These are phyloP conservation scores for Austropuccinia psidii DNA, from an alignment of 1,284 basidiomycete genomes.

Conservation along the genomic window DNA sequence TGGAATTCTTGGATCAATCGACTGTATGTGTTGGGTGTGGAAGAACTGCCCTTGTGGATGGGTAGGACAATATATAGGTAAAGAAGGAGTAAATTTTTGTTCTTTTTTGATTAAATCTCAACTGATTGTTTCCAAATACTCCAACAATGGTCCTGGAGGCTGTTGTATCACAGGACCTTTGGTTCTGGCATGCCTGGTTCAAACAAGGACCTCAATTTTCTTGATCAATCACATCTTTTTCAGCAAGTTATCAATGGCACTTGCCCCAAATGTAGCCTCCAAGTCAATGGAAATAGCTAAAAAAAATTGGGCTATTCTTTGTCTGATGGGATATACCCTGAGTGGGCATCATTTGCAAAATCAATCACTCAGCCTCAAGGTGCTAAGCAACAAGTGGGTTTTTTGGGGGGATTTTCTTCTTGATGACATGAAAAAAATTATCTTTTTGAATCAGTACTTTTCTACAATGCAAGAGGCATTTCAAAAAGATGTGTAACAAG, in stretches of 20 bases:
- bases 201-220: conserved; percentile 1
- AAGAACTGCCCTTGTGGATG: neutral
- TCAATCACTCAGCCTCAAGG: neutral
- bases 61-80: neutral
- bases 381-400: neutral
- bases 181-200: neutral
- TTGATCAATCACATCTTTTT: neutral
- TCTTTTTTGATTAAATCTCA: neutral
- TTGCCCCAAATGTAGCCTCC: neutral
- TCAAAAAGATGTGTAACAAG: neutral
- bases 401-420: neutral
- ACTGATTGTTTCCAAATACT: neutral
- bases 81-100: neutral
- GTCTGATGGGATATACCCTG: neutral
- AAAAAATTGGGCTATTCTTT: neutral
- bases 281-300: neutral
- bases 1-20: neutral
- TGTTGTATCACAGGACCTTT: neutral
- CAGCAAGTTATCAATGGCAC: neutral
- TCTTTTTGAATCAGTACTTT: neutral
- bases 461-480: neutral
- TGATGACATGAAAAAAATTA: neutral
- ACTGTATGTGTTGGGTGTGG: neutral
- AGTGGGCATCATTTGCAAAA: neutral
- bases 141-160: conserved; percentile 7